phyloP scores from a whole-genome alignment of 106 monocot species.

The Dioscorea alata region DNA sequence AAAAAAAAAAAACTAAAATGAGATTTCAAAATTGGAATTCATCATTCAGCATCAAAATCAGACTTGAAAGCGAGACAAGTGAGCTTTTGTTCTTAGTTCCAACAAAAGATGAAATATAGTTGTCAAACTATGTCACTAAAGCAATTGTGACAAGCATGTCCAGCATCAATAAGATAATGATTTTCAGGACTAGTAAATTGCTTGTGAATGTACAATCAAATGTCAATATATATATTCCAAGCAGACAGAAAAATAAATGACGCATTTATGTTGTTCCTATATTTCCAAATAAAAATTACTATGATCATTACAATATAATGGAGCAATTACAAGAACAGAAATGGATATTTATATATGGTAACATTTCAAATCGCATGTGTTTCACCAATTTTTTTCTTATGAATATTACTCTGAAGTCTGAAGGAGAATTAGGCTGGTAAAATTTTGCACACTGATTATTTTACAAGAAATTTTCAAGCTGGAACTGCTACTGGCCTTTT shows the following conservation, averaged over 20 bases:
- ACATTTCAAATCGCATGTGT: neutral
- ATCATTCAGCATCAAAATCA: neutral
- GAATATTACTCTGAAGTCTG: neutral
- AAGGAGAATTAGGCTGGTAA: neutral
- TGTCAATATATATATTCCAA: too few relatives aligned
- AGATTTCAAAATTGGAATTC: too few relatives aligned
- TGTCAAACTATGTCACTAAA: neutral
- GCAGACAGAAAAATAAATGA: too few relatives aligned
- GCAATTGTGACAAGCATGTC: too few relatives aligned
- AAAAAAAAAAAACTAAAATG: too few relatives aligned
- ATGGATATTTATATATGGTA: too few relatives aligned
- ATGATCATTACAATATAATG: too few relatives aligned
- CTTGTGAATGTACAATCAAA: too few relatives aligned
- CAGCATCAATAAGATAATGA: too few relatives aligned
- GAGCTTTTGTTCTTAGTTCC: neutral
- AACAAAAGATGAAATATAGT: neutral
- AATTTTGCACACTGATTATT: neutral
- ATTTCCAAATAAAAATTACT: too few relatives aligned
- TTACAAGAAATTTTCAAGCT: slow-evolving; percentile 26
- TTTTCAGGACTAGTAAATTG: too few relatives aligned
- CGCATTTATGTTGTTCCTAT: too few relatives aligned
- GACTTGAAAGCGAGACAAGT: neutral
- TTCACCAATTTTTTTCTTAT: neutral
- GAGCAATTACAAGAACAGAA: neutral
- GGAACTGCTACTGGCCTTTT: slow-evolving; percentile 71